Conservation (phyloP, 2,329 filamentous ascomycete species). For the Aspergillus intermedius region DNA sequence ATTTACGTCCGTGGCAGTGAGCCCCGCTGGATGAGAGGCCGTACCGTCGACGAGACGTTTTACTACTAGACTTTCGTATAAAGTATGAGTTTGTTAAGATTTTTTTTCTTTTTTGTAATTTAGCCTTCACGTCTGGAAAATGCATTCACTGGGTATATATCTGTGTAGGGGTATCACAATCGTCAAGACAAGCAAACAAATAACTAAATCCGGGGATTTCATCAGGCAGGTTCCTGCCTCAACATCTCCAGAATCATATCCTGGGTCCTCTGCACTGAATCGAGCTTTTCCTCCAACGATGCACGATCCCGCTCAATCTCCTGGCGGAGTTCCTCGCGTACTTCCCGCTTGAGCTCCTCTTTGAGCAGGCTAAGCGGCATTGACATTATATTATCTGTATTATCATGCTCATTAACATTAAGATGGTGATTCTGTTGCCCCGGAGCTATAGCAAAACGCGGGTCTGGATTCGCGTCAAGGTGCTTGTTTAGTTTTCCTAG, state of each 20-base stretch:
- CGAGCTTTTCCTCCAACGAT: constrained; percentile 29
- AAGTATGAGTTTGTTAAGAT: constrained; percentile 1
- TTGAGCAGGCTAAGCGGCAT: constrained; percentile 16
- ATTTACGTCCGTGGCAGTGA: constrained; percentile 88
- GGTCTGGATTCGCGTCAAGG: constrained; percentile 20
- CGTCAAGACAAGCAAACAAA: constrained; percentile 1
- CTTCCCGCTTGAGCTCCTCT: constrained; percentile 28
- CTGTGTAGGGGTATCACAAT: constrained; percentile 17
- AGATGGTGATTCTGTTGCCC: neutral
- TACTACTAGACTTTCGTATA: constrained; percentile 52
- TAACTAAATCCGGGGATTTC: neutral
- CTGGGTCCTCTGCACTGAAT: constrained; percentile 34
- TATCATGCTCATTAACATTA: neutral
- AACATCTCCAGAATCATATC: constrained; percentile 38
- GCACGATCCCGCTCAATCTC: constrained; percentile 29
- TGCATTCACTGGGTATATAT: neutral
- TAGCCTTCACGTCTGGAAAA: constrained; percentile 23
- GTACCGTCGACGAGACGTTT: constrained; percentile 87
- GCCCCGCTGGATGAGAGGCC: constrained; percentile 79
- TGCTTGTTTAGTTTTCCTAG: constrained; percentile 33
- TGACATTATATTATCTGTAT: neutral
- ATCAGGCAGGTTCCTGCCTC: constrained; percentile 27
- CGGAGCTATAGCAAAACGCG: constrained; percentile 13
- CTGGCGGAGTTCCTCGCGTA: constrained; percentile 25
- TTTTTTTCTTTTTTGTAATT: constrained; percentile 32